These are phyloP conservation scores for Populus ilicifolia DNA, from an alignment of 345 rosid genomes.

Conservation along the genomic window DNA sequence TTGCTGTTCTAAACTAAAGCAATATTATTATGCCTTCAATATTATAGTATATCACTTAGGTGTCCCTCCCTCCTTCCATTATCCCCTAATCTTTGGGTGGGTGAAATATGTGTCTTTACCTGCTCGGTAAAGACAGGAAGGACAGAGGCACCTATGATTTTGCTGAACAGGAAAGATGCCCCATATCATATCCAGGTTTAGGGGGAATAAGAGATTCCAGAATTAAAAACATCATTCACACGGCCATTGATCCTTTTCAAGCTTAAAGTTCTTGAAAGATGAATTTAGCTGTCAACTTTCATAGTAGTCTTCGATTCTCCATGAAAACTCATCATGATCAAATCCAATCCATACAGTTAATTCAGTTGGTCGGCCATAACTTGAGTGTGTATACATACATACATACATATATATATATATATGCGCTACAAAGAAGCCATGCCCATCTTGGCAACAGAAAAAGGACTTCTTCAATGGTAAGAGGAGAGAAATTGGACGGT, in stretches of 20 bases:
- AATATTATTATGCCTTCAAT: background rate
- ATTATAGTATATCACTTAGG: background rate
- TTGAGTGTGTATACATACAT: background rate
- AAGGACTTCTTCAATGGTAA: background rate
- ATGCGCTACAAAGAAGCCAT: background rate
- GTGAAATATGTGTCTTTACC: conserved; percentile 1
- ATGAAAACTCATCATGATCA: conserved; percentile 8
- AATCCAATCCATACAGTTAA: conserved; percentile 13
- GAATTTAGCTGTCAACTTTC: background rate
- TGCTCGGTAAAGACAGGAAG: conserved; percentile 22
- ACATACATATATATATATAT: no score
- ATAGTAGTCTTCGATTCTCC: background rate
- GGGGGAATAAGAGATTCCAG: conserved; percentile 29
- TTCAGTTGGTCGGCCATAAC: conserved; percentile 29
- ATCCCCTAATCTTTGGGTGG: background rate
- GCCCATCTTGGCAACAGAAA: background rate
- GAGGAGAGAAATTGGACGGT: background rate
- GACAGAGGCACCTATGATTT: background rate
- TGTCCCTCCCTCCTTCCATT: background rate
- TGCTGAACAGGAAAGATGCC: conserved; percentile 22
- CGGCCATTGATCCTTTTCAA: background rate
- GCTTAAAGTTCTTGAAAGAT: background rate
- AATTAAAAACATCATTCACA: background rate
- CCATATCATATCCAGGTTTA: conserved; percentile 27
- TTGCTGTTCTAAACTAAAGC: no score